These are phyloP conservation scores for Aspergillus ostianus DNA, from an alignment of 495 filamentous ascomycete species.

Conservation along the genomic window DNA sequence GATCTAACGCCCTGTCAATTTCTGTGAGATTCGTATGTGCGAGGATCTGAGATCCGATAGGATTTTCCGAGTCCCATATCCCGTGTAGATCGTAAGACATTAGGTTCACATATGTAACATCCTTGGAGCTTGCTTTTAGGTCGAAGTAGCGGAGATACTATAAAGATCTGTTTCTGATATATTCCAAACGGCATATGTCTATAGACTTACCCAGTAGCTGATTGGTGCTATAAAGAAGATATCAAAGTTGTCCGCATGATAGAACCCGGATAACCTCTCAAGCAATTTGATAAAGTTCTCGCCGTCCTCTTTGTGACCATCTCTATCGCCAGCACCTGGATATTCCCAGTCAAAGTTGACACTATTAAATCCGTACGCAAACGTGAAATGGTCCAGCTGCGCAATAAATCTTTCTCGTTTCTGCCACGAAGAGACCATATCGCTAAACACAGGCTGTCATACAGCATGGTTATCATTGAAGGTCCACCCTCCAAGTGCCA, in stretches of 20 bases:
- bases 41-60: slow-evolving; percentile 27
- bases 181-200: neutral
- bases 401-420: slow-evolving; percentile 38
- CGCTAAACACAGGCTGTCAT: slow-evolving; percentile 11
- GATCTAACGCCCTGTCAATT: slow-evolving; percentile 45
- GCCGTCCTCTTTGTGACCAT: slow-evolving; percentile 37
- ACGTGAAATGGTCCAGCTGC: slow-evolving; percentile 36
- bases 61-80: slow-evolving; percentile 22
- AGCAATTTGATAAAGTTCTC: slow-evolving; percentile 42
- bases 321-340: slow-evolving; percentile 37
- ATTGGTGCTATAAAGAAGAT: slow-evolving; percentile 39
- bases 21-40: slow-evolving; percentile 59
- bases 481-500: slow-evolving; percentile 15
- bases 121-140: slow-evolving; percentile 44
- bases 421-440: slow-evolving; percentile 13
- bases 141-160: slow-evolving; percentile 12
- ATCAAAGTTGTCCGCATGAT: slow-evolving; percentile 15
- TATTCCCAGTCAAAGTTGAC: slow-evolving; percentile 43
- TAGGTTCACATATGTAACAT: slow-evolving; percentile 47
- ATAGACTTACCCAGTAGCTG: slow-evolving; percentile 34
- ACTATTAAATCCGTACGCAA: slow-evolving; percentile 48
- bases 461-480: slow-evolving; percentile 5
- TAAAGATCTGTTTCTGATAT: neutral
- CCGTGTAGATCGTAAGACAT: slow-evolving; percentile 39
- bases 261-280: too few species aligned